Evolutionary conservation across 1,284 basidiomycete genomes (phyloP).

Genomic region (Ceratobasidium sp.): DNA sequence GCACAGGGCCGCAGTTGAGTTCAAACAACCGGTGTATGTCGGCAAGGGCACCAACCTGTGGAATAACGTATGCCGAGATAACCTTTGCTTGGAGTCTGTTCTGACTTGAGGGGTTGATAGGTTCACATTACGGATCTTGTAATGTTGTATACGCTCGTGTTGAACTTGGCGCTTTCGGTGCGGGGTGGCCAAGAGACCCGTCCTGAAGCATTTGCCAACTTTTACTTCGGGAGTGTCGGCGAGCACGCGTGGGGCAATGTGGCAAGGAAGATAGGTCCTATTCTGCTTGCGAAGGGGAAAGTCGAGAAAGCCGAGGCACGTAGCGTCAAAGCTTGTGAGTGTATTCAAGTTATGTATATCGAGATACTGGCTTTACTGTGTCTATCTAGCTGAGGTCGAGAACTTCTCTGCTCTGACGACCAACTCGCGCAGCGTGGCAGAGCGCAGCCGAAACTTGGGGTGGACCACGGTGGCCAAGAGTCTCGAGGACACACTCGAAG

Average conservation of each 20-base stretch:
- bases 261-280: constrained; percentile 38
- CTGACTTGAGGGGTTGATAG: too few relatives aligned
- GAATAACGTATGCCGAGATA: constrained; percentile 44
- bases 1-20: constrained; percentile 52
- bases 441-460: constrained; percentile 28
- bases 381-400: constrained; percentile 17
- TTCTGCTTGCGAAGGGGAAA: constrained; percentile 41
- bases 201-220: constrained; percentile 32
- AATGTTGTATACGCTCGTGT: constrained; percentile 47
- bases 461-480: constrained; percentile 41
- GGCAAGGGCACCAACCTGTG: constrained; percentile 54
- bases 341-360: not conserved
- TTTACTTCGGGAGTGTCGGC: constrained; percentile 45
- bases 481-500: constrained; percentile 44
- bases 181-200: not conserved
- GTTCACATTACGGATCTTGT: constrained; percentile 49
- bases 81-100: too few relatives aligned
- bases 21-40: constrained; percentile 52
- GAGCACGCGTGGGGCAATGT: constrained; percentile 43
- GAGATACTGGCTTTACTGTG: not conserved
- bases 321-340: constrained; percentile 36
- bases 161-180: constrained; percentile 46
- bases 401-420: constrained; percentile 15
- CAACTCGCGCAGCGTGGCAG: constrained; percentile 44
- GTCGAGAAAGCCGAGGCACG: constrained; percentile 39